Evolutionary conservation across 2,329 filamentous ascomycete genomes (phyloP), one percentile per base, ranked within the genome.

Genomic region (Zymoseptoria brevis): DNA sequence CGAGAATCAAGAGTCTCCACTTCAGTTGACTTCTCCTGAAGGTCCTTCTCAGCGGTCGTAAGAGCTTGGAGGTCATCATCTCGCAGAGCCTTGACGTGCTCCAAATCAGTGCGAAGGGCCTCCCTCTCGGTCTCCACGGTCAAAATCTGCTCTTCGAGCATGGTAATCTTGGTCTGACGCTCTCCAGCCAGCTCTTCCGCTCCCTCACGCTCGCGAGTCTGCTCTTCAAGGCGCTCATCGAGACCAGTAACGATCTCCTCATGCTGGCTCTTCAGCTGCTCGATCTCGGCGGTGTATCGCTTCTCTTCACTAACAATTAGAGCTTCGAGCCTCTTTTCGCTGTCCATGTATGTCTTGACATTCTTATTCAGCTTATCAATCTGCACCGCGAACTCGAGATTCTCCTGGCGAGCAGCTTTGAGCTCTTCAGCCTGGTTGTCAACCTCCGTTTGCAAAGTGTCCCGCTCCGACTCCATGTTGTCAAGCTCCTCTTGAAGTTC

Each of bases 271-370:
- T 77, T 72, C 68, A 79, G 73, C 50, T 73, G 68, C 2, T 62
- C 66, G 13, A 79, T 69, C 19, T 66, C 67, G 1, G 67, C 65
- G 4, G 66, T 61, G 57, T 78, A 74, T 29, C 76, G 71, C 11
- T 71, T 61, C 62, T 79, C 76, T 61, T 77, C 74, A 3, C 65
- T 66, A 1, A 66, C 70, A 48, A 78, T 73, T 7, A 76, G 71
- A 19, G 64, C 60, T 4, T 73, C 72, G 41, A 77, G 66, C 13
- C 69, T 67, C 21, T 70, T 64, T 54, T 77, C 72, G 30, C 79
- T 75, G 8, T 63, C 60, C 29, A 71, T 72, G 61, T 77, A 79
- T 11, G 67, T 67, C 13, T 76, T 69, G 35, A 79, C 64, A 8
- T 73, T 72, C 16, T 67, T 62, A 8, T 69, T 70, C n/a, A 79